Conservation (phyloP, 1,284 basidiomycete genomes). For the Athelia sp. region DNA sequence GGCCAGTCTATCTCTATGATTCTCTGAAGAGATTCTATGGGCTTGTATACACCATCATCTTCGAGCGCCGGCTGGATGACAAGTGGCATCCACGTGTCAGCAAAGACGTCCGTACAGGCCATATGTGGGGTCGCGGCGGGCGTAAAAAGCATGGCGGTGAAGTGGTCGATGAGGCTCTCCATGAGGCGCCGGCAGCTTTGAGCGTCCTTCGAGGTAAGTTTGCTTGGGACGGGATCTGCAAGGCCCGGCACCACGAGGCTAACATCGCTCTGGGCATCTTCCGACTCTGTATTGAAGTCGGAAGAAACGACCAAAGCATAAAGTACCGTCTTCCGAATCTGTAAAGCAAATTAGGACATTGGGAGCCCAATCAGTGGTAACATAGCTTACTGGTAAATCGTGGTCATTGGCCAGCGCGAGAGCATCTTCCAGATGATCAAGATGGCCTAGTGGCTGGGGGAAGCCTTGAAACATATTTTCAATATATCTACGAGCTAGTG, state of each 20-base stretch:
- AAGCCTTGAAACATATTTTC: conserved; percentile 38
- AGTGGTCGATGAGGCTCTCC: conserved; percentile 50
- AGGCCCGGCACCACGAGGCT: no score
- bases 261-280: no score
- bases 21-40: conserved; percentile 59
- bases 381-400: conserved; percentile 31
- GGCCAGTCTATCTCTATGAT: conserved; percentile 57
- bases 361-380: neutral
- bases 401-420: conserved; percentile 41
- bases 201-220: neutral
- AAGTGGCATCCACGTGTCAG: conserved; percentile 62
- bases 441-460: conserved; percentile 30
- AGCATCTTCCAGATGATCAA: conserved; percentile 42
- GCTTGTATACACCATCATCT: conserved; percentile 54
- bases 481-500: conserved; percentile 35
- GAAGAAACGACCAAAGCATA: conserved; percentile 55
- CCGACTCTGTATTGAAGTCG: conserved; percentile 38
- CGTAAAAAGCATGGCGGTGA: conserved; percentile 69
- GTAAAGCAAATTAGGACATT: conserved; percentile 2
- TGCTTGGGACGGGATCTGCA: no score
- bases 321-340: conserved; percentile 59
- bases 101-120: conserved; percentile 65
- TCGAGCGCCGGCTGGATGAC: conserved; percentile 60
- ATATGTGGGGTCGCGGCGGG: conserved; percentile 63
- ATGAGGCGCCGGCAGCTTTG: conserved; percentile 37